These are phyloP conservation scores for Myxozyma lipomycoides DNA, from an alignment of 805 yeast species.

Conservation along the genomic window DNA sequence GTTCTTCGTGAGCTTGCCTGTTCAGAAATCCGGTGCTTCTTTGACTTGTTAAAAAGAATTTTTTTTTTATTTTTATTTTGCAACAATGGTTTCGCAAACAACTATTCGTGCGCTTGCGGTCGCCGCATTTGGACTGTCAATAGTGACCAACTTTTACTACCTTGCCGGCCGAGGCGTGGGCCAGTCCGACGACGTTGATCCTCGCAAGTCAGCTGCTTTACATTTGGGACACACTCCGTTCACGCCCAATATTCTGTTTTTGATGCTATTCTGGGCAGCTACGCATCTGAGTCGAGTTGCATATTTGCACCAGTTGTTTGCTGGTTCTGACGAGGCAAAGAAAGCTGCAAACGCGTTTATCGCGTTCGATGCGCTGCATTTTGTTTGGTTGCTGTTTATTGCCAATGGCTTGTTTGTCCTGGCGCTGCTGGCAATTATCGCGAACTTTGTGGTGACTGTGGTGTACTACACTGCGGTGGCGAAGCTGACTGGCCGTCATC, in stretches of 20 bases:
- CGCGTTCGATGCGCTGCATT: conserved; percentile 57
- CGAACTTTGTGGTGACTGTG: conserved; percentile 58
- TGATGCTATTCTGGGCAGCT: conserved; percentile 55
- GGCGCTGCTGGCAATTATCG: conserved; percentile 54
- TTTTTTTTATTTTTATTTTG: background rate
- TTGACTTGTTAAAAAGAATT: background rate
- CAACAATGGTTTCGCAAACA: conserved; percentile 8
- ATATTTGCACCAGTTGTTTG: conserved; percentile 34
- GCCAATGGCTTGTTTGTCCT: conserved; percentile 54
- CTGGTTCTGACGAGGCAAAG: conserved; percentile 26
- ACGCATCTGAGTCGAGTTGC: conserved; percentile 50
- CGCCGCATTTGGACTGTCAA: conserved; percentile 53
- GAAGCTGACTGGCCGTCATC: conserved; percentile 35
- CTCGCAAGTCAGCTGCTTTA: conserved; percentile 15
- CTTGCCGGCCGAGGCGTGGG: conserved; percentile 54
- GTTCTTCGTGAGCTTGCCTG: no score
- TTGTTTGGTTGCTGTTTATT: conserved; percentile 63
- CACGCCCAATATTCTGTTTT: conserved; percentile 43
- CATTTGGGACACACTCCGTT: conserved; percentile 59
- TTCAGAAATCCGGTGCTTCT: no score
- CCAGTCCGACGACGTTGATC: conserved; percentile 6
- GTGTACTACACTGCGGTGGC: conserved; percentile 42
- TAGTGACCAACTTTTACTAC: conserved; percentile 53
- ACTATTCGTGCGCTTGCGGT: conserved; percentile 40
- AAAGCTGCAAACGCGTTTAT: conserved; percentile 48